Evolutionary conservation across 2,329 filamentous ascomycete species (phyloP).

Genomic region (Aspergillus ustus): DNA sequence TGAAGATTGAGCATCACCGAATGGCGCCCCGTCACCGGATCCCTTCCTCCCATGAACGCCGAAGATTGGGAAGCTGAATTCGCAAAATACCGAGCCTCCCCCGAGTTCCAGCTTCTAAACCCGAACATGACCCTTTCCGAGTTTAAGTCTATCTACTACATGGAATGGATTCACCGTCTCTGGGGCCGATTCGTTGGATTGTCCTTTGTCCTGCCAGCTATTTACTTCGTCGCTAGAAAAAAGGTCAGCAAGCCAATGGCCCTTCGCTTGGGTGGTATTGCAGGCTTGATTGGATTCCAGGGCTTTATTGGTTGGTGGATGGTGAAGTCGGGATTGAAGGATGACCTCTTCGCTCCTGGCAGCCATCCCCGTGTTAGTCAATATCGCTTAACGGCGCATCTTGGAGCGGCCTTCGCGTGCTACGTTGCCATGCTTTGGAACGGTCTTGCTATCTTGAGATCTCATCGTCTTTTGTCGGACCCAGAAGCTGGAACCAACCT

Average conservation of each 20-base stretch:
- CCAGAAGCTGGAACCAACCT: conserved; percentile 65
- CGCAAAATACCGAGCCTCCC: conserved; percentile 85
- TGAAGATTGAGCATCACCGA: conserved; percentile 92
- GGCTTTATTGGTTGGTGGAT: conserved; percentile 99
- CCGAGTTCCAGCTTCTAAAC: conserved; percentile 91
- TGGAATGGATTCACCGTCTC: conserved; percentile 96
- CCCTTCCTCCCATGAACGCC: conserved; percentile 76
- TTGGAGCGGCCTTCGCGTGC: conserved; percentile 88
- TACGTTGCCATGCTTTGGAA: conserved; percentile 95
- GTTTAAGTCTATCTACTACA: conserved; percentile 99
- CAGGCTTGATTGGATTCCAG: conserved; percentile 88
- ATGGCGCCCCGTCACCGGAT: conserved; percentile 96
- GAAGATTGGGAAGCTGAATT: conserved; percentile 93
- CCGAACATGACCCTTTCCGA: conserved; percentile 89
- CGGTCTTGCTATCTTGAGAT: conserved; percentile 80
- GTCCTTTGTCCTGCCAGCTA: conserved; percentile 83
- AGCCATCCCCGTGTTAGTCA: conserved; percentile 91
- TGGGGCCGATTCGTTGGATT: conserved; percentile 93
- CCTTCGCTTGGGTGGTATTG: conserved; percentile 77
- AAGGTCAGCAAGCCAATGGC: conserved; percentile 81
- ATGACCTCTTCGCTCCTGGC: conserved; percentile 90
- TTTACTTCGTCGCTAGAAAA: conserved; percentile 83
- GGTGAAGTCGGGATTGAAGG: conserved; percentile 94
- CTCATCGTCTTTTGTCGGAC: conserved; percentile 71
- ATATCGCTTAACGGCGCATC: conserved; percentile 87